phyloP scores from a whole-genome alignment of 305 asterid species.

The Solanum aculeatissimum region DNA sequence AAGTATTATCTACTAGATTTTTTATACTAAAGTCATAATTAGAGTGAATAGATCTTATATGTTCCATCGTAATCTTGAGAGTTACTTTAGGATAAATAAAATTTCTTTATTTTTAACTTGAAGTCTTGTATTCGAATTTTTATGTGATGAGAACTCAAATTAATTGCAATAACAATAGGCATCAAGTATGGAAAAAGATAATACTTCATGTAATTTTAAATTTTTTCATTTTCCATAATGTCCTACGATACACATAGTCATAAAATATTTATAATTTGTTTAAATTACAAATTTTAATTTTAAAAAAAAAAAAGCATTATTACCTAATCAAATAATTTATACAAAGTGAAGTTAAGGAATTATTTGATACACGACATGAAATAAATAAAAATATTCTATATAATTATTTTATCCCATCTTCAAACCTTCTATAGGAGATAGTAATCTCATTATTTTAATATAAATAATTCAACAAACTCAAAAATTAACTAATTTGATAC shows the following conservation, averaged over 20 bases:
- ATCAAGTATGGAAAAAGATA: neutral
- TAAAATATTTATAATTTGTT: neutral
- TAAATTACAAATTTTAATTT: neutral
- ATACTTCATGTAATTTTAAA: neutral
- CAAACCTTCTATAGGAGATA: no score
- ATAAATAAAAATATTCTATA: neutral
- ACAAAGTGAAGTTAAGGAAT: neutral
- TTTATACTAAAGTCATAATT: neutral
- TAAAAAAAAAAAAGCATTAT: fast-evolving
- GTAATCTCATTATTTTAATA: no score
- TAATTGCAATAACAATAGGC: neutral
- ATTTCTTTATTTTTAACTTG: no score
- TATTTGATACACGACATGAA: neutral
- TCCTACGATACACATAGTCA: neutral
- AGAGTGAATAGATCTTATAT: neutral
- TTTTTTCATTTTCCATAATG: neutral
- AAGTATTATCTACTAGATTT: neutral
- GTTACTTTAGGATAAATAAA: no score
- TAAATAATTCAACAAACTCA: no score
- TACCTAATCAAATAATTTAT: neutral
- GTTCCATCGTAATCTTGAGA: neutral
- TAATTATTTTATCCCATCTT: no score
- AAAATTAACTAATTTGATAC: no score
- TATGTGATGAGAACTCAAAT: neutral
- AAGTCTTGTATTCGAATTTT: neutral